Evolutionary conservation across 345 rosid genomes (phyloP).

Genomic region (Populus euphratica): DNA sequence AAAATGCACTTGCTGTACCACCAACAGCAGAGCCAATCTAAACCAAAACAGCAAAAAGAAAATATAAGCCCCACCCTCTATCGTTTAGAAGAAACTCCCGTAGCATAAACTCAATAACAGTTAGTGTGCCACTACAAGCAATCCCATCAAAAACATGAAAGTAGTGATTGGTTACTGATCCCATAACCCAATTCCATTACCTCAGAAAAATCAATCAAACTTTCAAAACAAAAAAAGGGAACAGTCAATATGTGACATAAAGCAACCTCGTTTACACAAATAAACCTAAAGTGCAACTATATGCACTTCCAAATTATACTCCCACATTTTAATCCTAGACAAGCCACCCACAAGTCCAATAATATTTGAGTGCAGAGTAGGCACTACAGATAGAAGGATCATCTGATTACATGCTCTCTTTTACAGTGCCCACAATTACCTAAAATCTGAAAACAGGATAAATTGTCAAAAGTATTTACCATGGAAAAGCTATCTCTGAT

Average conservation of each 20-base stretch:
- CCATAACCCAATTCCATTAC: background rate
- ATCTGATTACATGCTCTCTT: no score
- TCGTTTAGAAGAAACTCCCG: background rate
- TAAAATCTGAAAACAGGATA: background rate
- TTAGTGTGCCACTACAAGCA: background rate
- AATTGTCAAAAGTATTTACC: conserved; percentile 35
- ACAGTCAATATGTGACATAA: background rate
- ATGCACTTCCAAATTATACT: background rate
- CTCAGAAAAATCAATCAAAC: background rate
- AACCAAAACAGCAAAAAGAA: conserved; percentile 2
- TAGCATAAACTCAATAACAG: background rate
- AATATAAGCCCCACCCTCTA: conserved; percentile 1
- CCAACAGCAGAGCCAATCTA: conserved; percentile 96
- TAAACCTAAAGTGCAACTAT: background rate
- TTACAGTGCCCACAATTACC: no score
- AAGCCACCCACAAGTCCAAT: background rate
- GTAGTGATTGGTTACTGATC: background rate
- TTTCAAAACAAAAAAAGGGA: background rate
- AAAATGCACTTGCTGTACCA: conserved; percentile 69
- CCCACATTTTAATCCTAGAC: background rate
- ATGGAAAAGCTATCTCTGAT: conserved; percentile 89
- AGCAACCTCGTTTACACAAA: background rate
- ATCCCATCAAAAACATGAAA: background rate
- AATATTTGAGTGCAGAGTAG: background rate
- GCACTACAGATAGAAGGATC: background rate